Evolutionary conservation across 495 filamentous ascomycete species (phyloP).

Genomic region (Pseudomonodictys pantanalensis): DNA sequence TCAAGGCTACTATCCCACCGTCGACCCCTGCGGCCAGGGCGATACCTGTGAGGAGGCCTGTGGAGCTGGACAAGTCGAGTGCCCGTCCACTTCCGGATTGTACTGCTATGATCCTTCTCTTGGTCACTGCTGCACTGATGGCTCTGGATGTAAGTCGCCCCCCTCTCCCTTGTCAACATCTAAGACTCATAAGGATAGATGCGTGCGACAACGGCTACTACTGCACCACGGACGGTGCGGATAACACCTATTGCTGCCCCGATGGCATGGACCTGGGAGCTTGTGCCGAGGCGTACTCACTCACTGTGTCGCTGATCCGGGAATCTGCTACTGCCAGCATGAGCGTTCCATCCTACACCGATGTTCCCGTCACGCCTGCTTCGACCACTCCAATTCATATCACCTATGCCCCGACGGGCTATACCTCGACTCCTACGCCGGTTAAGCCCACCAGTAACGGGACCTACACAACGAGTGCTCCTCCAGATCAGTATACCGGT

Average conservation of each 20-base stretch:
- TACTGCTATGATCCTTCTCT: slow-evolving; percentile 17
- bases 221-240: slow-evolving; percentile 17
- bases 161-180: neutral
- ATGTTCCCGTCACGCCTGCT: neutral
- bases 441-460: slow-evolving; percentile 7
- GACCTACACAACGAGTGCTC: slow-evolving; percentile 7
- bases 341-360: slow-evolving; percentile 1
- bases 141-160: slow-evolving; percentile 20
- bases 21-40: slow-evolving; percentile 14
- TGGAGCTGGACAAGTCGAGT: slow-evolving; percentile 6
- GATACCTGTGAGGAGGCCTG: slow-evolving; percentile 22
- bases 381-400: slow-evolving; percentile 23
- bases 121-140: slow-evolving; percentile 24
- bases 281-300: slow-evolving; percentile 16
- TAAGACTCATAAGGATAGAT: neutral
- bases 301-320: slow-evolving; percentile 18
- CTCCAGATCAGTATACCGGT: slow-evolving; percentile 15
- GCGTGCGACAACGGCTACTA: slow-evolving; percentile 22
- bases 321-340: neutral
- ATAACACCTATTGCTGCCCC: slow-evolving; percentile 25
- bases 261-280: slow-evolving; percentile 6
- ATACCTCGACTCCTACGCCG: neutral
- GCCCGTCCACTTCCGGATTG: slow-evolving; percentile 14
- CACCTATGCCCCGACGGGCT: neutral
- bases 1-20: slow-evolving; percentile 23